Percentiles rank a stretch among this genome's conserved stretches.
Conservation (phyloP, 1,284 basidiomycete species). For the Trichosporon coremiiforme region DNA sequence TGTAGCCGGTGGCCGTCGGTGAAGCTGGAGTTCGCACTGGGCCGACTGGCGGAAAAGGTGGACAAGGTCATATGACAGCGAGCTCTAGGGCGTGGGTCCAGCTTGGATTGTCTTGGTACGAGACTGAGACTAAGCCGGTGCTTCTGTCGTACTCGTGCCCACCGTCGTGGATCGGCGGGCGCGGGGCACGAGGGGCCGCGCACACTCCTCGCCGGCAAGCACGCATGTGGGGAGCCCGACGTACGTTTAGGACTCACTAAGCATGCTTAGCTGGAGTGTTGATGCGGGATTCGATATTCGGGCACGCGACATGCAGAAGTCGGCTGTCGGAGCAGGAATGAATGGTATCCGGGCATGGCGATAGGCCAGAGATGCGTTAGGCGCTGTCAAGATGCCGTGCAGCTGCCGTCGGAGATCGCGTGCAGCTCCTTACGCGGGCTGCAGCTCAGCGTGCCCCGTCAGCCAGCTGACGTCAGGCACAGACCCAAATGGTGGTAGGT, state of each 20-base stretch:
- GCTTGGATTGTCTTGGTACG: background rate
- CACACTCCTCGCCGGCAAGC: too few relatives aligned
- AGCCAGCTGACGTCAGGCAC: slow-evolving; percentile 2
- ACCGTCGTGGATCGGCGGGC: background rate
- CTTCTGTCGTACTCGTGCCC: too few relatives aligned
- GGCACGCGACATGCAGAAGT: background rate
- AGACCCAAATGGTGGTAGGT: background rate
- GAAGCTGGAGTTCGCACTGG: background rate
- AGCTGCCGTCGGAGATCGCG: background rate
- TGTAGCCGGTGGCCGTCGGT: background rate
- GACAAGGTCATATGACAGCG: slow-evolving; percentile 1
- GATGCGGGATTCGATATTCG: background rate
- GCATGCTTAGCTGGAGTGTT: background rate
- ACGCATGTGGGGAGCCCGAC: too few relatives aligned
- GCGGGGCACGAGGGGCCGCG: background rate
- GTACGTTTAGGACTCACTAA: too few relatives aligned
- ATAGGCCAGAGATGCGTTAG: background rate
- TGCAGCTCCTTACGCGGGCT: background rate
- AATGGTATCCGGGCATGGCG: slow-evolving; percentile 6
- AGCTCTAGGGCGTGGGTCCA: background rate
- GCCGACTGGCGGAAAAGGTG: too few relatives aligned
- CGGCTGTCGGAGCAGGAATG: background rate
- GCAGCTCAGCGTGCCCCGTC: background rate
- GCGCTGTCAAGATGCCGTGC: background rate
- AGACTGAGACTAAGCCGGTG: background rate